phyloP scores from a whole-genome alignment of 805 yeast species.

The Tetrapisispora nanseiensis region DNA sequence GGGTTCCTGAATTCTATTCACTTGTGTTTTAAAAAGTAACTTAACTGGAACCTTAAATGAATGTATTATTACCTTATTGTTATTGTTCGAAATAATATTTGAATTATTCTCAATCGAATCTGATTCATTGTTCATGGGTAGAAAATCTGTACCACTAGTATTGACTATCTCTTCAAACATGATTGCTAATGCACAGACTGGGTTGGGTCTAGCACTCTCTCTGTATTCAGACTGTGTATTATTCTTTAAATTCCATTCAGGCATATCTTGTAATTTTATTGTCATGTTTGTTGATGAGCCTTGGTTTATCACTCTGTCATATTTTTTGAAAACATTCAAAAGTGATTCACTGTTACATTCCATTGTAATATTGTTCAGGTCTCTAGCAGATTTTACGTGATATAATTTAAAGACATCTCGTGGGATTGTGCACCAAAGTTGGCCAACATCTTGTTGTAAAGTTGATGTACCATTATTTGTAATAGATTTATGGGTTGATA shows the following conservation, averaged over 20 bases:
- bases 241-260: conserved; percentile 19
- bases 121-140: conserved; percentile 5
- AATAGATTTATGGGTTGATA: conserved; percentile 23
- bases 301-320: conserved; percentile 22
- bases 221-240: background rate
- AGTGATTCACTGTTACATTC: conserved; percentile 27
- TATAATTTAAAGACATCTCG: conserved; percentile 23
- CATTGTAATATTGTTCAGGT: conserved; percentile 23
- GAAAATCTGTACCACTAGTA: conserved; percentile 7
- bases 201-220: conserved; percentile 10
- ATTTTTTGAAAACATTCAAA: conserved; percentile 22
- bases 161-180: conserved; percentile 24
- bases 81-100: conserved; percentile 3
- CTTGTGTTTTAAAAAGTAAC: conserved; percentile 45
- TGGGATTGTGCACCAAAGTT: conserved; percentile 28
- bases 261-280: conserved; percentile 21
- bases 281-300: conserved; percentile 23
- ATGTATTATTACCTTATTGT: conserved; percentile 40
- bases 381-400: conserved; percentile 21
- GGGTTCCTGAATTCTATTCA: conserved; percentile 52
- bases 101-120: conserved; percentile 3
- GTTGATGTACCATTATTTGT: conserved; percentile 8
- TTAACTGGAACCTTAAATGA: conserved; percentile 65
- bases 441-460: conserved; percentile 23
- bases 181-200: conserved; percentile 22